Evolutionary conservation across 2,329 filamentous ascomycete species (phyloP).

Genomic region (Trichothecium roseum): DNA sequence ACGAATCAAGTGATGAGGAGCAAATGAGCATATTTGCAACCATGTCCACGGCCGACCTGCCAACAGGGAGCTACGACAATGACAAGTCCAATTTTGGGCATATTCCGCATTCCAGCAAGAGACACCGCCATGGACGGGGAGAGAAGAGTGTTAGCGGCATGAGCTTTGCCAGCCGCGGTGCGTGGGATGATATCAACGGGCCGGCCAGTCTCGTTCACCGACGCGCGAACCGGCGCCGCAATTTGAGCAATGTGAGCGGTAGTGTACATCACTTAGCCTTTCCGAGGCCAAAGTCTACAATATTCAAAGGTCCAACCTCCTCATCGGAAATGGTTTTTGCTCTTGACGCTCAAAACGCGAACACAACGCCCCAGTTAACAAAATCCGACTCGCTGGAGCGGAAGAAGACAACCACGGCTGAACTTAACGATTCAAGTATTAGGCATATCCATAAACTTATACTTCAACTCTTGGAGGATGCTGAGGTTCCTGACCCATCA

Average conservation of each 20-base stretch:
- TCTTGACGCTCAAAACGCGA: constrained; percentile 33
- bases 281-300: constrained; percentile 52
- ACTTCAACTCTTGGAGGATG: constrained; percentile 71
- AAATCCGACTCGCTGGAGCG: constrained; percentile 78
- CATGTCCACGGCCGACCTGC: constrained; percentile 54
- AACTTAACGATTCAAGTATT: constrained; percentile 78
- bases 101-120: constrained; percentile 62
- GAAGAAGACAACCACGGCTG: constrained; percentile 60
- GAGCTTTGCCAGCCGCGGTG: constrained; percentile 57
- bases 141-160: constrained; percentile 68
- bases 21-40: constrained; percentile 78
- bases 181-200: constrained; percentile 49
- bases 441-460: constrained; percentile 81
- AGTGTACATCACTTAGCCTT: constrained; percentile 59
- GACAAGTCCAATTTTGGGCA: constrained; percentile 64
- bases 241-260: constrained; percentile 74
- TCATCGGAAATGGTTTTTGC: constrained; percentile 41
- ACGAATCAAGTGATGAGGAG: constrained; percentile 88
- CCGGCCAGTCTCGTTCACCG: constrained; percentile 48
- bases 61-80: constrained; percentile 57
- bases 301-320: constrained; percentile 43
- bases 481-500: constrained; percentile 57
- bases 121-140: constrained; percentile 60
- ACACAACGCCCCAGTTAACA: constrained; percentile 40
- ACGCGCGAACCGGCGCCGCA: constrained; percentile 61